phyloP scores from a whole-genome alignment of 2,329 filamentous ascomycete genomes.

The Calonectria crousiana region DNA sequence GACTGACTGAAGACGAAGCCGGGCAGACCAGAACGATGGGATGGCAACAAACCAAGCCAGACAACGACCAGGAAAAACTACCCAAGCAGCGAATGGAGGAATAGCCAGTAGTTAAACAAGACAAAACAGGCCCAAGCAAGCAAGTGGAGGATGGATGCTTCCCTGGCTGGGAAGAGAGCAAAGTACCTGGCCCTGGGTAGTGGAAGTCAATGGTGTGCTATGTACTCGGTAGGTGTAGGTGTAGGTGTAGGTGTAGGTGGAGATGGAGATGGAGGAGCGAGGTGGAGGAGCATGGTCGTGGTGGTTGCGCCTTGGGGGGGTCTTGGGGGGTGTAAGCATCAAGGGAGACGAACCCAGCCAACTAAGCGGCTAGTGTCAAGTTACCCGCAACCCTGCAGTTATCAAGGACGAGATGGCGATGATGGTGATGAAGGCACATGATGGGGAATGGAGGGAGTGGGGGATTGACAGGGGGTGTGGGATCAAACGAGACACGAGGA shows the following conservation, averaged over 20 bases:
- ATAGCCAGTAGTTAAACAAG: slow-evolving; percentile 31
- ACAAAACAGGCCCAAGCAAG: slow-evolving; percentile 31
- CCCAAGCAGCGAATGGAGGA: slow-evolving; percentile 31
- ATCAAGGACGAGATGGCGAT: slow-evolving; percentile 33
- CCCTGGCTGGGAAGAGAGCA: slow-evolving; percentile 29
- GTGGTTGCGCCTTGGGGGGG: slow-evolving; percentile 26
- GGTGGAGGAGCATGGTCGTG: slow-evolving; percentile 28
- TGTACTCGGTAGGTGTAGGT: slow-evolving; percentile 22
- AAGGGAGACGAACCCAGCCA: slow-evolving; percentile 32
- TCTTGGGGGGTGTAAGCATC: slow-evolving; percentile 35
- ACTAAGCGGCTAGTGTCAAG: slow-evolving; percentile 40
- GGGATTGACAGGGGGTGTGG: slow-evolving; percentile 21
- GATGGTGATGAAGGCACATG: slow-evolving; percentile 39
- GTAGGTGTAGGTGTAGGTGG: slow-evolving; percentile 34
- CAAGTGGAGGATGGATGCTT: slow-evolving; percentile 31
- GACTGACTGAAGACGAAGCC: slow-evolving; percentile 40
- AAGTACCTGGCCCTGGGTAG: slow-evolving; percentile 29
- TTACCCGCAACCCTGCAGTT: slow-evolving; percentile 41
- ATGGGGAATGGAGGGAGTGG: slow-evolving; percentile 30
- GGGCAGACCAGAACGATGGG: slow-evolving; percentile 41
- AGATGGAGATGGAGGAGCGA: slow-evolving; percentile 29
- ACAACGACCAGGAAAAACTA: slow-evolving; percentile 29
- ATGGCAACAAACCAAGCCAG: slow-evolving; percentile 41
- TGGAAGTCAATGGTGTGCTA: slow-evolving; percentile 28
- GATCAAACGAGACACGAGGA: slow-evolving; percentile 20